Conservation (phyloP, 345 rosid species). For the Lenwebbia sp. region DNA sequence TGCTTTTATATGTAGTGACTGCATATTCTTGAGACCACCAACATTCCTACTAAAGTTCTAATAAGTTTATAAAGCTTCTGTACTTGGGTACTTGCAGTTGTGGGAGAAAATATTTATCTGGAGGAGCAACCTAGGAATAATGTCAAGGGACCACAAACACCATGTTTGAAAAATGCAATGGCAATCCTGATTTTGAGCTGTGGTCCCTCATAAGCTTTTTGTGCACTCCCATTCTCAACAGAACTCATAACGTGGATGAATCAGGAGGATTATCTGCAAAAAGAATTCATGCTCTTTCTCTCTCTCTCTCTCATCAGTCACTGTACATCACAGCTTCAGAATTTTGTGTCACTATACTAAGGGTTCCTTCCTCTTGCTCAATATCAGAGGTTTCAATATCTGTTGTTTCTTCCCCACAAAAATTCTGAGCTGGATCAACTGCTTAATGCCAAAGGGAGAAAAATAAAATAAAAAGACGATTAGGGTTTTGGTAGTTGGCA, state of each 20-base stretch:
- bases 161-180: not conserved
- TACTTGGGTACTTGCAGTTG: not conserved
- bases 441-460: not conserved
- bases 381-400: not conserved
- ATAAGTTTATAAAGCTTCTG: not conserved
- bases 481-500: not conserved
- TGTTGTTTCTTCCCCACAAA: not conserved
- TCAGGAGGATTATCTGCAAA: not conserved
- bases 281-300: not conserved
- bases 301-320: not conserved
- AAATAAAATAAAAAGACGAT: not conserved
- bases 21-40: slow-evolving; percentile 11
- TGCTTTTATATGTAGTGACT: not conserved
- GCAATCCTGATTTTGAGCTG: slow-evolving; percentile 1
- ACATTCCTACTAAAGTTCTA: not conserved
- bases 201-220: slow-evolving; percentile 2
- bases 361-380: not conserved
- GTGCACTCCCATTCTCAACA: not conserved
- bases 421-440: not conserved
- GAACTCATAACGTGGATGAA: not conserved
- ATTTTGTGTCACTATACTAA: not conserved
- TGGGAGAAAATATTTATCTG: not conserved
- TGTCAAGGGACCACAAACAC: slow-evolving; percentile 1
- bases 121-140: not conserved
- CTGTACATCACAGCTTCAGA: not conserved